Evolutionary conservation across 768 basidiomycete species (phyloP), one percentile per base, ranked within the genome.

Genomic region (Russula earlei): DNA sequence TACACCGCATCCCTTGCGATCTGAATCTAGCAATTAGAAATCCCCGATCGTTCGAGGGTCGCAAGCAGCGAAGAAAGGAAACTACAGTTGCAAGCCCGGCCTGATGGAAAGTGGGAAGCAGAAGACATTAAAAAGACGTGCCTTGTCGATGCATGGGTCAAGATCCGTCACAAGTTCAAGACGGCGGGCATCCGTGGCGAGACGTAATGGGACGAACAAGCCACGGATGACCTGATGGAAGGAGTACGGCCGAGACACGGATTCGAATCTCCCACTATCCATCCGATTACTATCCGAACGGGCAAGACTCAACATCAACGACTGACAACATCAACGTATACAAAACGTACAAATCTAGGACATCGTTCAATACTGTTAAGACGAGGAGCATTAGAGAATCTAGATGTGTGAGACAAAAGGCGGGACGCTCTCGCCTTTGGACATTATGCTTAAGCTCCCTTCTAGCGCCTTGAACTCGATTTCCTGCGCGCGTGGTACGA

Each of bases 401-500:
- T 46, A 43, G 54, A 49, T 27, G n/a, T 31, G 31, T 20, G 44
- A 19, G 36, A 47, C 15, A 29, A 29, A 4, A 29, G 2, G 19
- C 56, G 24, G 42, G 42, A 38, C 52, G 37, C 14, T 61, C 72
- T 37, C 37, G 78, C 85, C 86, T 75, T 90, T 88, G 36, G 83
- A 82, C 92, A 93, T 93, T 85, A 90, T 89, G 54, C 80, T 83
- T 48, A 93, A 70, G 64, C 84, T 87, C 2, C 87, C 87, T 63
- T 83, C 82, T 17, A 93, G 75, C 6, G 89, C 93, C 64, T 82
- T 83, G 65, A 93, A 92, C 72, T 96, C 92, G 54, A 94, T 82
- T 59, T 87, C 83, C 64, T 92, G 85, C 36, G 84, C 81, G 61
- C 80, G 82, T 2, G 78, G 76, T 43, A 95, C 78, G 1, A 80